These are phyloP conservation scores for Cutaneotrichosporon daszewskae DNA, from an alignment of 1,284 basidiomycete genomes.

Conservation along the genomic window DNA sequence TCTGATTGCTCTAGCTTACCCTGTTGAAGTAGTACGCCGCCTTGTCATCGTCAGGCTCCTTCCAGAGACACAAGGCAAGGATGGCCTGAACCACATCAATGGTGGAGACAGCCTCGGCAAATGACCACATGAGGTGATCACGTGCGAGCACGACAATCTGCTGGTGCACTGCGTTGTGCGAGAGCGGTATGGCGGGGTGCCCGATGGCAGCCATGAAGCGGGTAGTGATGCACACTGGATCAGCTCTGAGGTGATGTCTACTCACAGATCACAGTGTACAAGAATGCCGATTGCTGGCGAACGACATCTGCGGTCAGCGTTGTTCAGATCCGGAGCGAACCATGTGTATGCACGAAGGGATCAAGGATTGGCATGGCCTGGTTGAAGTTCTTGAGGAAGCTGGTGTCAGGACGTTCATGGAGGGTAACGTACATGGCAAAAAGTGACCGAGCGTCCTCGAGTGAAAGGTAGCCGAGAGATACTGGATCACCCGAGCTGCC, in stretches of 20 bases:
- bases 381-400: slow-evolving; percentile 31
- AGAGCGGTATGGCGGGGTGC: slow-evolving; percentile 17
- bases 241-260: not conserved
- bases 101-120: slow-evolving; percentile 26
- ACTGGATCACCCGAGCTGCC: slow-evolving; percentile 24
- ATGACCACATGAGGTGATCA: slow-evolving; percentile 32
- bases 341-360: slow-evolving; percentile 22
- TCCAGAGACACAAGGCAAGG: slow-evolving; percentile 27
- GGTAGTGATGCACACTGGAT: slow-evolving; percentile 28
- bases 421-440: slow-evolving; percentile 25
- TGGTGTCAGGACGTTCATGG: slow-evolving; percentile 2
- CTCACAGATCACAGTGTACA: slow-evolving; percentile 32
- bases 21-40: slow-evolving; percentile 34
- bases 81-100: slow-evolving; percentile 32
- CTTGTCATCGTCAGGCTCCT: slow-evolving; percentile 40
- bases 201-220: slow-evolving; percentile 22
- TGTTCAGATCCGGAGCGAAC: slow-evolving; percentile 7
- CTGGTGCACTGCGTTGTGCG: slow-evolving; percentile 28
- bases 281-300: slow-evolving; percentile 26
- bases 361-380: slow-evolving; percentile 25
- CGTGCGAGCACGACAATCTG: slow-evolving; percentile 31
- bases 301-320: slow-evolving; percentile 20
- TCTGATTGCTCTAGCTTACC: slow-evolving; percentile 11
- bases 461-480: slow-evolving; percentile 22
- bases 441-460: slow-evolving; percentile 26